Conservation (phyloP, 2,329 filamentous ascomycete genomes). For the Ambrosiella xylebori region DNA sequence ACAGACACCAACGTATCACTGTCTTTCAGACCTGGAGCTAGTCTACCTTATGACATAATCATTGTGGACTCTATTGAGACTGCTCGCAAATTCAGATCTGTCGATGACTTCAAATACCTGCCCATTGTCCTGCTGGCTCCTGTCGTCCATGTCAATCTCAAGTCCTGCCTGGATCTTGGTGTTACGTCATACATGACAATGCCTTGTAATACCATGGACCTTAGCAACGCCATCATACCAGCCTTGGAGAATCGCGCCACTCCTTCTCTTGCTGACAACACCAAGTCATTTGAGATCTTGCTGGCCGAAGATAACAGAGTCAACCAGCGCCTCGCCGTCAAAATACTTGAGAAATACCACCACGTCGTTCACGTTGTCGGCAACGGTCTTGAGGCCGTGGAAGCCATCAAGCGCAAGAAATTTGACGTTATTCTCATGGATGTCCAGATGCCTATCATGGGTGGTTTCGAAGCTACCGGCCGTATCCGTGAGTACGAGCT, state of each 20-base stretch:
- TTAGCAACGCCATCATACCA: constrained; percentile 91
- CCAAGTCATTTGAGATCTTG: constrained; percentile 86
- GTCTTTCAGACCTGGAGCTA: constrained; percentile 34
- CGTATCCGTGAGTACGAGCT: constrained; percentile 94
- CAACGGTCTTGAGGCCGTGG: constrained; percentile 84
- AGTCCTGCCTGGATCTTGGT: constrained; percentile 82
- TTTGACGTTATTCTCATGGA: constrained; percentile 99
- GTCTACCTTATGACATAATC: constrained; percentile 78
- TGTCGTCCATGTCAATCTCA: constrained; percentile 75
- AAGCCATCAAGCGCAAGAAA: constrained; percentile 77
- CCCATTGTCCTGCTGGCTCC: constrained; percentile 86
- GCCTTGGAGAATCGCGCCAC: constrained; percentile 86
- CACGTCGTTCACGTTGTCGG: constrained; percentile 83
- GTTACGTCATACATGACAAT: constrained; percentile 99
- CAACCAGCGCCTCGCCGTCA: constrained; percentile 88
- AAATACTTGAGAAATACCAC: constrained; percentile 94
- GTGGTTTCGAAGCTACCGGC: constrained; percentile 89
- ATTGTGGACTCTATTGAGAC: constrained; percentile 89
- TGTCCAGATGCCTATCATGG: constrained; percentile 99
- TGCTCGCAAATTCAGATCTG: constrained; percentile 65
- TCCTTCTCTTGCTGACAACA: constrained; percentile 80
- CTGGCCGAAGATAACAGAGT: constrained; percentile 94
- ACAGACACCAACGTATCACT: constrained; percentile 49
- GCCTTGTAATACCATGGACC: constrained; percentile 80
- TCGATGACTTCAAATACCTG: constrained; percentile 95